phyloP scores from a whole-genome alignment of 139 green algal species.

The Chlorella sorokiniana region DNA sequence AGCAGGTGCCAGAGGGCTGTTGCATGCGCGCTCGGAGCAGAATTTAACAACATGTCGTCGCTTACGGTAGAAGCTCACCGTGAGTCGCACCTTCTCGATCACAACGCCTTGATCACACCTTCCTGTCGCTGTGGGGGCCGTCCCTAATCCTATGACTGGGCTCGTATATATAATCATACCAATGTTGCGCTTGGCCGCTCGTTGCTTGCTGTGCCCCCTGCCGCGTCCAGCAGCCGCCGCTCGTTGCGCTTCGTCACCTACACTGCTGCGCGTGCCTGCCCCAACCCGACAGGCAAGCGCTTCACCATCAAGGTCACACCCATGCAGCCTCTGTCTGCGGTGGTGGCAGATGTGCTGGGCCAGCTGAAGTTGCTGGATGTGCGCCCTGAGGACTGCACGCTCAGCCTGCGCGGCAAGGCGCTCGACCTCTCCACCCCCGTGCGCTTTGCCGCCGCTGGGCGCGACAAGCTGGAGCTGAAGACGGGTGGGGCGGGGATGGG shows the following conservation, averaged over 20 bases:
- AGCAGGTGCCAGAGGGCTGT: too few species aligned
- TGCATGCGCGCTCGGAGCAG: background rate
- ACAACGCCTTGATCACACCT: background rate
- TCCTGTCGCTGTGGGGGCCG: background rate
- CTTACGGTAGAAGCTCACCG: constrained; percentile 16
- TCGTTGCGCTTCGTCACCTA: background rate
- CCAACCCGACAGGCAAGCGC: constrained; percentile 52
- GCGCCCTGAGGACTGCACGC: constrained; percentile 31
- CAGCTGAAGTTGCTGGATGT: constrained; percentile 17
- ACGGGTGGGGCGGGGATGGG: constrained; percentile 24
- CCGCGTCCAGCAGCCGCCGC: background rate
- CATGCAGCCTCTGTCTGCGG: constrained; percentile 41
- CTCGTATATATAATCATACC: too few species aligned
- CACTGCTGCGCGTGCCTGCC: background rate
- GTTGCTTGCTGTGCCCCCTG: background rate
- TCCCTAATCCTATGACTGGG: too few species aligned
- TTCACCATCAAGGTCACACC: constrained; percentile 30
- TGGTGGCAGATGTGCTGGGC: constrained; percentile 25
- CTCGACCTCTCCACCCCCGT: constrained; percentile 44
- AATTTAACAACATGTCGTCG: background rate
- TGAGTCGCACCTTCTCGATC: background rate
- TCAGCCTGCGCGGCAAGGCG: constrained; percentile 36
- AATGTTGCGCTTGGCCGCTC: background rate
- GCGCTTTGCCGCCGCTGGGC: constrained; percentile 49
- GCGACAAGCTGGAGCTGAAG: constrained; percentile 50